These are phyloP conservation scores for Phytophthora foliorum DNA, from an alignment of 352 stramenopile genomes.

Conservation along the genomic window DNA sequence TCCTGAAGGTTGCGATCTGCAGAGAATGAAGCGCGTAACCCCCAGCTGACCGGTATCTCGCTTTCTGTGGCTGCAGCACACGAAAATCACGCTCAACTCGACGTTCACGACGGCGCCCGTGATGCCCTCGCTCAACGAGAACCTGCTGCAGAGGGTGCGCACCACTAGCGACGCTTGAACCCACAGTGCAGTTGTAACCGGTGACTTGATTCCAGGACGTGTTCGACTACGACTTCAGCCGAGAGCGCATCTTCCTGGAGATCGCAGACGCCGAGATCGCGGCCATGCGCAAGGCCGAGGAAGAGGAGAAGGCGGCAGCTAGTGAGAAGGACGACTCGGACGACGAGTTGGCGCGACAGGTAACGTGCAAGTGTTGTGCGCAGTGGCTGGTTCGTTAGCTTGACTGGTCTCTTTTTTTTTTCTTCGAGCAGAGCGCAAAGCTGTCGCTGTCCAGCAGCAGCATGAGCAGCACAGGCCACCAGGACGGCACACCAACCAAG, in stretches of 20 bases:
- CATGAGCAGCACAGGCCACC: slow-evolving; percentile 28
- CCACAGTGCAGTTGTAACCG: neutral
- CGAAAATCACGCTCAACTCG: slow-evolving; percentile 64
- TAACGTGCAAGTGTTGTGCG: slow-evolving; percentile 11
- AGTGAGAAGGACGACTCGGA: slow-evolving; percentile 46
- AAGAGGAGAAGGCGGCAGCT: slow-evolving; percentile 29
- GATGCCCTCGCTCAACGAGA: slow-evolving; percentile 60
- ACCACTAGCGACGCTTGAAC: neutral
- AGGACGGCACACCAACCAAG: slow-evolving; percentile 34
- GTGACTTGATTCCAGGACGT: slow-evolving; percentile 47
- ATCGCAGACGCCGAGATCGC: slow-evolving; percentile 70
- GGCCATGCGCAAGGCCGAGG: slow-evolving; percentile 52
- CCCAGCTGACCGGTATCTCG: neutral
- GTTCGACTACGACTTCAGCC: slow-evolving; percentile 82
- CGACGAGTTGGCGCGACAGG: slow-evolving; percentile 55
- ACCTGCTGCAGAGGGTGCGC: slow-evolving; percentile 65
- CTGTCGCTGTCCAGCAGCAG: slow-evolving; percentile 57
- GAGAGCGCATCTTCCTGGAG: slow-evolving; percentile 74
- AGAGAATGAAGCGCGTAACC: neutral
- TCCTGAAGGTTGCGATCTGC: slow-evolving; percentile 39
- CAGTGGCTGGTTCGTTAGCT: neutral
- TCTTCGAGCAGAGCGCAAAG: slow-evolving; percentile 37
- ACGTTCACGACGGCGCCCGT: slow-evolving; percentile 52
- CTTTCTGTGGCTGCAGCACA: slow-evolving; percentile 43
- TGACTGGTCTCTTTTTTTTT: neutral